Conservation (phyloP, 1,284 basidiomycete genomes). For the Cystobasidium pallidum region DNA sequence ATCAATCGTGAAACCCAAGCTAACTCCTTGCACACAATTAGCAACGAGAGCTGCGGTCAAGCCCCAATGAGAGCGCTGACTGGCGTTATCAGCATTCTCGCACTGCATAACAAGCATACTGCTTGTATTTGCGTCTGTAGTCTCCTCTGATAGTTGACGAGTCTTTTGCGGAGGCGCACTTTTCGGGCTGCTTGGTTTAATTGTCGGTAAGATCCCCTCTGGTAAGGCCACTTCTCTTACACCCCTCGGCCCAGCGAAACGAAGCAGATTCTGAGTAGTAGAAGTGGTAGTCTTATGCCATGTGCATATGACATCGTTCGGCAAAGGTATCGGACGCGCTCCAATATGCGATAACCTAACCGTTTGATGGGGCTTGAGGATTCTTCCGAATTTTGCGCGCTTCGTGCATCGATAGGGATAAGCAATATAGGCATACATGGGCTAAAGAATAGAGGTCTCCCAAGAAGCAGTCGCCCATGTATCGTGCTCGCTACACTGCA, state of each 20-base stretch:
- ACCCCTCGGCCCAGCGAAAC: slow-evolving; percentile 24
- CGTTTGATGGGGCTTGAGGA: background rate
- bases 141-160: no score
- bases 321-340: slow-evolving; percentile 13
- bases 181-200: background rate
- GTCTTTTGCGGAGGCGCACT: background rate
- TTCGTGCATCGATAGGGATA: background rate
- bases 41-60: slow-evolving; percentile 83
- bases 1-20: slow-evolving; percentile 79
- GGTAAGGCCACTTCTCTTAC: slow-evolving; percentile 3
- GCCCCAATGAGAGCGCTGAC: slow-evolving; percentile 89
- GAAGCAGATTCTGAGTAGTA: slow-evolving; percentile 5
- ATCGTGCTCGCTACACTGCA: no score
- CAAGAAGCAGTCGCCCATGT: no score
- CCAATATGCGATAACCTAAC: slow-evolving; percentile 18
- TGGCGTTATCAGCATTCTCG: slow-evolving; percentile 70
- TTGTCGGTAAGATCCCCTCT: slow-evolving; percentile 1
- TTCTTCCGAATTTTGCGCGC: background rate
- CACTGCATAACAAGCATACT: slow-evolving; percentile 62
- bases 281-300: slow-evolving; percentile 44
- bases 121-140: background rate
- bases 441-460: background rate
- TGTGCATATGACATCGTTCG: slow-evolving; percentile 1
- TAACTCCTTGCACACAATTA: slow-evolving; percentile 89
- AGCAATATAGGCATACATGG: background rate